Conservation (phyloP, 2,329 filamentous ascomycete genomes). For the Blumeria hordei region DNA sequence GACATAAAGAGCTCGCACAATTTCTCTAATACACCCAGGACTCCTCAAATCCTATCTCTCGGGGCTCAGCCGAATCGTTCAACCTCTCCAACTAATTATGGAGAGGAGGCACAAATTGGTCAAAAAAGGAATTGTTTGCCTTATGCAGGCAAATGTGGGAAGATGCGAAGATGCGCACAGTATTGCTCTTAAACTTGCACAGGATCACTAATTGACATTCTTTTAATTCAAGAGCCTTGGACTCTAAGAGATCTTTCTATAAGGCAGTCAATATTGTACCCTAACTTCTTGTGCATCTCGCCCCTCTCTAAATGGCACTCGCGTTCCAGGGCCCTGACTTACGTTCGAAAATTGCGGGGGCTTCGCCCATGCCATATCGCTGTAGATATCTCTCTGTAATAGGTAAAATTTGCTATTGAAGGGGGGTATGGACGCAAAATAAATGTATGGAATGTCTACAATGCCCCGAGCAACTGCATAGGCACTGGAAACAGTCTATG, state of each 20-base stretch:
- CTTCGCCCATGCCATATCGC: neutral
- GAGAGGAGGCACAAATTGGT: neutral
- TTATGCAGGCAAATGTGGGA: constrained; percentile 1
- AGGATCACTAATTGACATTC: neutral
- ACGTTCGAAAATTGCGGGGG: neutral
- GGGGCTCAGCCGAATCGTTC: neutral
- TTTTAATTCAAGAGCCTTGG: neutral
- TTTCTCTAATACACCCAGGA: neutral
- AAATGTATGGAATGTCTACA: neutral
- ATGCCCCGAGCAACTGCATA: neutral
- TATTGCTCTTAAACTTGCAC: neutral
- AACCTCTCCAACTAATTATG: neutral
- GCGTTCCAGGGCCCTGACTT: neutral
- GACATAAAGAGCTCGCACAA: neutral
- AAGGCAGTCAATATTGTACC: neutral
- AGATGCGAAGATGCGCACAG: neutral
- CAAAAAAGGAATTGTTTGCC: neutral
- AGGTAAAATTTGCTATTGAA: neutral
- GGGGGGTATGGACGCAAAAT: neutral
- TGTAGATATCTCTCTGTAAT: neutral
- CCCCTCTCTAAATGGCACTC: neutral
- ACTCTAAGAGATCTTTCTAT: neutral
- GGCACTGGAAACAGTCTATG: neutral
- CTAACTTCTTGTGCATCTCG: neutral
- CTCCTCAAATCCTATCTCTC: neutral